Evolutionary conservation across 306 rosid genomes (phyloP), one percentile per base, ranked within the genome.

Genomic region (Cucurbita pepo): DNA sequence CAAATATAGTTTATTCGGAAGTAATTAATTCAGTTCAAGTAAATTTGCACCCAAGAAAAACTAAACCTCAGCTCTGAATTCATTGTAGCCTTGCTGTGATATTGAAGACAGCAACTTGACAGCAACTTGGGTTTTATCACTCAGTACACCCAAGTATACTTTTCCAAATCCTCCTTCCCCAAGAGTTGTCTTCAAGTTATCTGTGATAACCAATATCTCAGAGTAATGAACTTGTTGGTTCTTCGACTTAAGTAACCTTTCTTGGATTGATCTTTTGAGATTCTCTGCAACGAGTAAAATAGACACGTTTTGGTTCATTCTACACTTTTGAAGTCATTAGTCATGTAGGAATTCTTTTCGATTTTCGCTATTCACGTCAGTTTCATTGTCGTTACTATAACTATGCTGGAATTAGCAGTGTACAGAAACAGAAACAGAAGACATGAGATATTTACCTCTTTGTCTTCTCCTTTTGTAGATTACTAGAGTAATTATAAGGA

Each of bases 101-200:
- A 63, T 40, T 1, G 52, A 5, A 19, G 85, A 82, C n/a, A 85
- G 82, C 43, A 81, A 14, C 83, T 87, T 85, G 44, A 34, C 62
- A 1, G 85, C 87, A 75, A 83, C 87, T 77, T 75, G 60, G 15
- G 56, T 63, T 13, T 25, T 78, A 63, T 75, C 65, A 4, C 64
- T 47, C 25, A 83, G 55, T 7, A 30, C 69, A 48, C 87, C 87
- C 16, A 43, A 59, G 40, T 81, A 83, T 30, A 83, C 90, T 19
- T 79, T 74, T 22, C 84, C 90, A 70, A 86, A 86, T 44, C 85
- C 89, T 19, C 89, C 85, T 77, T 57, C 67, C 38, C 85, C 87
- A 50, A 86, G 63, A 37, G 59, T 47, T 2, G 74, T 80, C 43
- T 60, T 61, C 22, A 77, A 77, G 65, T 87, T 62, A 19, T 79